Evolutionary conservation across 805 yeast genomes (phyloP), one percentile per base, ranked within the genome.

Genomic region (Candida nemodendra): DNA sequence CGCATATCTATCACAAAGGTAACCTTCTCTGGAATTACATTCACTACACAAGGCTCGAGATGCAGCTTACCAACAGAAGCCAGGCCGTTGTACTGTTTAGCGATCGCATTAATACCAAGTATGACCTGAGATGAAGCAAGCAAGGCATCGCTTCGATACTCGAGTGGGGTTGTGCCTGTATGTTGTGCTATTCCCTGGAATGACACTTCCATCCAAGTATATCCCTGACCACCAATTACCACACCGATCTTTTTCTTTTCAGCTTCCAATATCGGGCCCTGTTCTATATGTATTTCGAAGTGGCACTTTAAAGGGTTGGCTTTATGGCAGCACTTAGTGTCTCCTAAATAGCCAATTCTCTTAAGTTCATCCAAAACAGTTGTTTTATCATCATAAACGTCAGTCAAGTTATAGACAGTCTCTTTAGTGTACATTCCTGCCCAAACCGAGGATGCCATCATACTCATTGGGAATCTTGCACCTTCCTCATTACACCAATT

Each of bases 401-500:
- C 79, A 46, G 71, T 58, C 49, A 79, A 60, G 3, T 61, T 54
- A 45, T 80, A 77, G 4, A 77, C 72, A 4, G 68, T 69, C 37
- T 80, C 74, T 38, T 69, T 61, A 1, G 66, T 48, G 25, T 68
- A 54, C 18, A 62, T 57, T 9, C 74, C 83, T 3, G 85, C 76
- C 84, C 84, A 82, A 2, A 80, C 85, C 11, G 80, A 71, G 4
- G 83, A 75, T 2, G 83, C 74, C 74, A 81, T 79, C 57, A 79
- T 70, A 30, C 81, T 69, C 61, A 74, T 66, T n/a, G 88, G 85
- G 52, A 81, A 82, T 34, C 90, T 61, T 0, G 89, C 88, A 39
- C 90, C 90, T 62, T 82, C 90, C 54, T 82, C 90, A 52, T 82
- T 82, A 57, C 80, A 78, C 90, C 90, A 82, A 51, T 76, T 70